Evolutionary conservation across 164 flowering plant species (phyloP), one percentile per base, ranked within the genome.

Genomic region (Aristolochia fimbriata): DNA sequence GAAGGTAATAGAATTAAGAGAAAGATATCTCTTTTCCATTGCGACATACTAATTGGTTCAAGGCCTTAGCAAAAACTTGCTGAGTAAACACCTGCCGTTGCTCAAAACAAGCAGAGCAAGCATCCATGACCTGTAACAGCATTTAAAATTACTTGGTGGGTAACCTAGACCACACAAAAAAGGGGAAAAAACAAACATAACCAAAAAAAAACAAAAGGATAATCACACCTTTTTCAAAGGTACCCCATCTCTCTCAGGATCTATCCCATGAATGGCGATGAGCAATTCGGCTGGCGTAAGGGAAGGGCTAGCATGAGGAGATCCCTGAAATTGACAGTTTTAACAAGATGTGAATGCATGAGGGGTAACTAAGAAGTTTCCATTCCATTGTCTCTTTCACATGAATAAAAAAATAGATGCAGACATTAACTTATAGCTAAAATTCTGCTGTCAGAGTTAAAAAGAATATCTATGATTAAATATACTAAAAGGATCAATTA

Each of bases 21-120:
- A 61, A 62, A 20, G 57, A 53, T 31, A 53, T n/a, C 7, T 6
- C 23, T 21, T 24, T 22, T 60, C 17, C 23, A n/a, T n/a, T 55
- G 24, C 31, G 43, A 74, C 85, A 62, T 68, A 94, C 99, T 82
- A 91, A 61, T 59, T 94, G 97, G 77, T 94, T 94, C 77, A 94
- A 80, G 63, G 83, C 99, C 73, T 84, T 87, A 12, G 99, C 99
- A 56, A 94, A 70, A 61, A 91, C 96, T 83, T 88, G 96, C 70
- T 91, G 97, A 20, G 99, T 83, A 62, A 94, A 94, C 62, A 80
- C 77, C 63, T 81, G 78, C 25, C 81, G 73, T 68, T 85, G 91
- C 80, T 85, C 93, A 79, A 91, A 91, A 71, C 99, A 94, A 70
- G 90, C 81, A 77, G 88, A 87, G 77, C 99, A 94, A 62, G 96